Evolutionary conservation across 306 rosid genomes (phyloP).

Genomic region (Mucuna pruriens): DNA sequence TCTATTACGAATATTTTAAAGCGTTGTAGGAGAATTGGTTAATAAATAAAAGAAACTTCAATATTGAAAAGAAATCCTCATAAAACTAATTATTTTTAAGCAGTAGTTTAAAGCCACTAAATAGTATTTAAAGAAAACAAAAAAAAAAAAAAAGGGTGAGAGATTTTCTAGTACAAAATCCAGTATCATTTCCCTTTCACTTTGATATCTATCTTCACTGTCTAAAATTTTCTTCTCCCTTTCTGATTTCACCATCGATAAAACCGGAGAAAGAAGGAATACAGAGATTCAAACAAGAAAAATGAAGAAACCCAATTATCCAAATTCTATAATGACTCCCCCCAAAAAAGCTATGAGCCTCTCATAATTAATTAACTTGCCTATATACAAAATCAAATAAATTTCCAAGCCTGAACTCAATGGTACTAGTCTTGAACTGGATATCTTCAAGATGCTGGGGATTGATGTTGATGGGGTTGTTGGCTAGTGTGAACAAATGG

Average conservation of each 20-base stretch:
- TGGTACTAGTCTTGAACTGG: background rate
- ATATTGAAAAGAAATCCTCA: no score
- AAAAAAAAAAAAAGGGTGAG: background rate
- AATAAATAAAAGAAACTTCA: no score
- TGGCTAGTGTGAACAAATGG: slow-evolving; percentile 53
- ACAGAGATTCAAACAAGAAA: slow-evolving; percentile 31
- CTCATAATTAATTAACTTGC: slow-evolving; percentile 9
- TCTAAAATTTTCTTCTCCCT: slow-evolving; percentile 13
- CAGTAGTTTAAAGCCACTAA: background rate
- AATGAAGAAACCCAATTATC: slow-evolving; percentile 38
- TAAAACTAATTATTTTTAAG: no score
- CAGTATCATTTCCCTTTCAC: slow-evolving; percentile 28
- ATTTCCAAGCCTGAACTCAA: slow-evolving; percentile 22
- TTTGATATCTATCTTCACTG: slow-evolving; percentile 12
- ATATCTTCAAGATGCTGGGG: slow-evolving; percentile 51
- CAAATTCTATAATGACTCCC: slow-evolving; percentile 32
- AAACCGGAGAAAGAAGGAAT: slow-evolving; percentile 31
- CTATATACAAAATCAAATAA: slow-evolving; percentile 50
- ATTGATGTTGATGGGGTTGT: slow-evolving; percentile 42
- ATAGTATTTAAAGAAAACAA: background rate
- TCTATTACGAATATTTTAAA: background rate
- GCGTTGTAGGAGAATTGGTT: background rate
- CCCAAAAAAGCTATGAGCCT: background rate
- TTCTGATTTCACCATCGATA: slow-evolving; percentile 21
- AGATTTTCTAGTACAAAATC: slow-evolving; percentile 16